Percentiles rank a stretch among this genome's conserved stretches.
These are phyloP conservation scores for Hypomyces perniciosus DNA, from an alignment of 2,329 filamentous ascomycete genomes.

Conservation along the genomic window DNA sequence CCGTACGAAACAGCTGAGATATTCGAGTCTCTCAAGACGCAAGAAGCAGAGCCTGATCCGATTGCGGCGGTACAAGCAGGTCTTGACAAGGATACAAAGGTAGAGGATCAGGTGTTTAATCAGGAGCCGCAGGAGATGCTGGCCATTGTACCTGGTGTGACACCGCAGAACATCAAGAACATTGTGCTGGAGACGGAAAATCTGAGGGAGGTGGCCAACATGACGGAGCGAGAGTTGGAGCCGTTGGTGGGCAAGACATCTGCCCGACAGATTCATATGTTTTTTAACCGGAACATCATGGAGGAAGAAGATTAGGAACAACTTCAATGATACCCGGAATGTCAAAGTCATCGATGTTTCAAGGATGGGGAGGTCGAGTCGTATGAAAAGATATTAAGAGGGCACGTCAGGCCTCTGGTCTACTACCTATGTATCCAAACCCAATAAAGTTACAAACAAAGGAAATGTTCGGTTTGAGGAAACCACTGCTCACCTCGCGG, in stretches of 20 bases:
- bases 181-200: conserved; percentile 69
- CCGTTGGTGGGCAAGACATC: conserved; percentile 71
- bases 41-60: conserved; percentile 85
- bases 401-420: too few species aligned
- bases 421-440: too few species aligned
- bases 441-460: too few species aligned
- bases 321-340: conserved; percentile 12
- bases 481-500: too few species aligned
- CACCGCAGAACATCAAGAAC: conserved; percentile 67
- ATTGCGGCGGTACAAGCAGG: conserved; percentile 79
- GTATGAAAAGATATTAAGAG: too few species aligned
- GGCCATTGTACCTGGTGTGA: conserved; percentile 75
- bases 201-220: conserved; percentile 78
- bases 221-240: conserved; percentile 66
- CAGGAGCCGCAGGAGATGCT: conserved; percentile 88
- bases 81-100: conserved; percentile 50
- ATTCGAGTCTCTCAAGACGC: conserved; percentile 86
- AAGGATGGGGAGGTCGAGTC: not conserved
- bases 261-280: conserved; percentile 68
- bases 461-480: too few species aligned
- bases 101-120: conserved; percentile 69
- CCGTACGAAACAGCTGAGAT: conserved; percentile 98
- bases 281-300: conserved; percentile 66
- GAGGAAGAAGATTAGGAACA: conserved; percentile 35
- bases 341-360: conserved; percentile 4